Base-by-base conservation (phyloP, 257 asterid species). In the Jaltomata sinuosa region DNA sequence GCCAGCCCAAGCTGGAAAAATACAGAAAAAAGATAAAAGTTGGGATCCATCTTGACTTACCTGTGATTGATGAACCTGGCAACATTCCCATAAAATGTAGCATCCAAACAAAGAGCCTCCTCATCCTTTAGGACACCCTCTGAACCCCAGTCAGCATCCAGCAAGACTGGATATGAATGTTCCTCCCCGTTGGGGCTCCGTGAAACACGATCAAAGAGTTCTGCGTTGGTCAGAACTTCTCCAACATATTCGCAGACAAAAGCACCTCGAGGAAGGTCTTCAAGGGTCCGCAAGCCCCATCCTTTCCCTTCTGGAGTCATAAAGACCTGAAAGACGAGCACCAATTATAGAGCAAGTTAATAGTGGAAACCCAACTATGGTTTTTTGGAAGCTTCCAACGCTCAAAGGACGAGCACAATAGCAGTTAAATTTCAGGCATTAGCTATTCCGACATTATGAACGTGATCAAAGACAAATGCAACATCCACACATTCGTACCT, bases 201-300 rank as follows among this genome's bases (percentile, higher is more conserved):
- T 57, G 79, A 88, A 85, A 93, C 91, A 81, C 99, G 98, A 57
- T 93, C 97, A 84, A 90, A 94, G 72, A 93, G 93, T 90, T 96
- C 99, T 2, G 89, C 79, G 25, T 89, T 93, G 34, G 99, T 97
- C 71, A 97, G 87, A 83, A 97, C 91, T 88, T 97, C 99, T 88
- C 99, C 99, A 69, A 95, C 97, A 84, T 95, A 97, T 84, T 97
- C 99, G 80, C 99, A 97, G 52, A 97, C 97, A 89, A 97, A 97
- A 1, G 98, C 94, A 69, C 99, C 99, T 86, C 88, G 92, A 15
- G 99, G 98, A 82, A 97, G 91, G 89, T 97, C 98, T 91, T 95
- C 98, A n/a, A 94, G 92, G 36, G 97, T 97, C 68, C 97, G 98
- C 71, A 97, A 88, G 54, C 99, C 99, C 99, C 99, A 97, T 16